Evolutionary conservation across 352 stramenopile species (phyloP).

Genomic region (Globisporangium cylindrosporum): DNA sequence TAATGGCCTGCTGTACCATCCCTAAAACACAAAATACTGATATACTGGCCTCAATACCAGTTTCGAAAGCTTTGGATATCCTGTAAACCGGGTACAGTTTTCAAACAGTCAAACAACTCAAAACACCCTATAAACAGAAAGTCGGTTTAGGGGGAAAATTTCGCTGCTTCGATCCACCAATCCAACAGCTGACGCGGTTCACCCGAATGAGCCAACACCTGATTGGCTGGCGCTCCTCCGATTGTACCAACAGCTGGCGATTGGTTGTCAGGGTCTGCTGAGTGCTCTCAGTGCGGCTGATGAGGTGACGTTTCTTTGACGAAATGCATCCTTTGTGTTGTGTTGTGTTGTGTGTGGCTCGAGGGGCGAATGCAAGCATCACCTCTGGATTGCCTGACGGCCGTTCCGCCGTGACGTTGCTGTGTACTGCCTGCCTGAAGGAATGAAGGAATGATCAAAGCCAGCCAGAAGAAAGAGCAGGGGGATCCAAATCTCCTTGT

Average conservation of each 20-base stretch:
- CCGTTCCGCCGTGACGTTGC: neutral
- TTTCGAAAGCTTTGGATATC: too few relatives aligned
- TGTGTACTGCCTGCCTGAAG: neutral
- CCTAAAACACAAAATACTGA: too few relatives aligned
- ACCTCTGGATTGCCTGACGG: neutral
- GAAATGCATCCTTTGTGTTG: neutral
- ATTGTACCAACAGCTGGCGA: neutral
- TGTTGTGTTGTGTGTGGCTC: neutral
- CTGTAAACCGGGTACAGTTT: too few relatives aligned
- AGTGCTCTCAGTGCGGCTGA: neutral
- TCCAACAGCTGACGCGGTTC: neutral
- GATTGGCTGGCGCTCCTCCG: neutral
- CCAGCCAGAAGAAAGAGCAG: neutral
- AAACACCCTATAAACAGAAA: too few relatives aligned
- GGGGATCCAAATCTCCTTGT: neutral
- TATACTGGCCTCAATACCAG: neutral
- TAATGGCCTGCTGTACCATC: too few relatives aligned
- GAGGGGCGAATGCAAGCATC: neutral
- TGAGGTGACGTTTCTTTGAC: neutral
- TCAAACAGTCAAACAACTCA: too few relatives aligned
- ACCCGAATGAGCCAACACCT: neutral
- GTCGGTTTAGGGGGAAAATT: neutral
- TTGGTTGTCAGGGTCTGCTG: neutral
- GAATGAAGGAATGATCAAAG: neutral
- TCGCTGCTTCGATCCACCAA: neutral